phyloP scores from a whole-genome alignment of 2,329 filamentous ascomycete species.

The Fusarium papillatum region DNA sequence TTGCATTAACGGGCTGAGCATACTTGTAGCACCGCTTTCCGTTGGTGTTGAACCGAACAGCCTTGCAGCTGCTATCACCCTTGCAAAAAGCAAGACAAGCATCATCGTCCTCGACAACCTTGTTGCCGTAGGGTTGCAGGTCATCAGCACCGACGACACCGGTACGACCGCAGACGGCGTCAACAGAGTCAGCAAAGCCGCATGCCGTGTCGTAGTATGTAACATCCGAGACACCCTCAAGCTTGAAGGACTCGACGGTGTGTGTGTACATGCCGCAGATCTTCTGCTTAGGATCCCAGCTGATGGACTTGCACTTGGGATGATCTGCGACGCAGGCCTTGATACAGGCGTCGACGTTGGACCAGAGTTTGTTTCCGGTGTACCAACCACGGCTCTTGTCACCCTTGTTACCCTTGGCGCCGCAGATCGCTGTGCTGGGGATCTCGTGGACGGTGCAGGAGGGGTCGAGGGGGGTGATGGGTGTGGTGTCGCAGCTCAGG shows the following conservation, averaged over 20 bases:
- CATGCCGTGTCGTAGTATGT: background rate
- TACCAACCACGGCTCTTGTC: background rate
- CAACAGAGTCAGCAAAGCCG: background rate
- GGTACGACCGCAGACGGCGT: background rate
- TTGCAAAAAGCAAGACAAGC: background rate
- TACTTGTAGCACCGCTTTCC: background rate
- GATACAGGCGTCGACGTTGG: background rate
- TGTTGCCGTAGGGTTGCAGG: background rate
- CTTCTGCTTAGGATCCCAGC: background rate
- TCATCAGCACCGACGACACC: background rate
- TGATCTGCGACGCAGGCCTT: background rate
- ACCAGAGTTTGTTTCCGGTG: background rate
- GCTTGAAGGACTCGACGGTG: background rate
- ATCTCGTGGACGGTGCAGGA: background rate
- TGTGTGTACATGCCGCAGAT: background rate
- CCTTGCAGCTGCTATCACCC: background rate
- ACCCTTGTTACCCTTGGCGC: background rate
- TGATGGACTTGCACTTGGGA: background rate
- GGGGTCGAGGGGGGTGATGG: background rate
- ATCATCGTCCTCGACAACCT: background rate
- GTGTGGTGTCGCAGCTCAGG: background rate
- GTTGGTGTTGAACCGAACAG: background rate
- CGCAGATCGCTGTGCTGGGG: background rate
- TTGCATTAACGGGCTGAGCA: background rate
- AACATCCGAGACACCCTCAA: background rate